These are phyloP conservation scores for Punica granatum DNA, from an alignment of 345 rosid genomes.

Conservation along the genomic window DNA sequence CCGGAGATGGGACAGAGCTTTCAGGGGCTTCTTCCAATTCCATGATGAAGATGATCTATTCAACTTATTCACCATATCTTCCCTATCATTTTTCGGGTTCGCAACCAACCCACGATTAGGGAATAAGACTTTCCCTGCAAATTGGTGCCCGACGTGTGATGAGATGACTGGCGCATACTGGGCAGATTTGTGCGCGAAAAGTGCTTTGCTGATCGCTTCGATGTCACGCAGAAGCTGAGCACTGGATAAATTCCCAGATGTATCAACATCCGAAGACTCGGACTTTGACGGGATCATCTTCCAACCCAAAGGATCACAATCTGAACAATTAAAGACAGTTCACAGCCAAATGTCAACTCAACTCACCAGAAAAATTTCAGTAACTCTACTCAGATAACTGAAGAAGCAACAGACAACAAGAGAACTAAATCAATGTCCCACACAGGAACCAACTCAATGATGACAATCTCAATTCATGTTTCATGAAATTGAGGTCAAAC, in stretches of 20 bases:
- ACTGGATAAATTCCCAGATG: constrained; percentile 28
- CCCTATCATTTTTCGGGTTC: constrained; percentile 13
- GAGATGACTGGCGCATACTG: constrained; percentile 31
- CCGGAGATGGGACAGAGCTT: constrained; percentile 60
- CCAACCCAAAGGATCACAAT: constrained; percentile 15
- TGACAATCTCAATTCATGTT: not conserved
- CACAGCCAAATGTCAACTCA: not conserved
- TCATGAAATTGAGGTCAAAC: not conserved
- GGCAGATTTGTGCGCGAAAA: constrained; percentile 40
- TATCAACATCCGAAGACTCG: constrained; percentile 20
- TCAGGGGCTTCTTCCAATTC: constrained; percentile 82
- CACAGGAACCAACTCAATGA: not conserved
- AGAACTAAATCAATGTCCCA: not conserved
- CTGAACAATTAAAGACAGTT: not conserved
- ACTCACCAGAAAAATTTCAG: too few relatives aligned
- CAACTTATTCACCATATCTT: constrained; percentile 20
- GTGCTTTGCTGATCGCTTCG: constrained; percentile 67
- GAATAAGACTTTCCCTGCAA: constrained; percentile 29
- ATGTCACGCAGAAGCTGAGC: constrained; percentile 62
- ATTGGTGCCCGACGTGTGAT: constrained; percentile 28
- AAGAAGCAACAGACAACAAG: not conserved
- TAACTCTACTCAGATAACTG: too few relatives aligned
- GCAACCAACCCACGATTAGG: constrained; percentile 22
- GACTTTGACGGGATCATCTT: constrained; percentile 35
- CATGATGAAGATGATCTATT: constrained; percentile 43